Evolutionary conservation across 345 rosid species (phyloP).

Genomic region (thale cress (Arabidopsis thaliana)): TAIR10.1 NC_003076.8:2976501-2977000

Average conservation of each 20-base stretch:
- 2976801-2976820: conserved; percentile 95
- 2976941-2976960: not conserved
- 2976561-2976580: conserved; percentile 83
- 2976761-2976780: conserved; percentile 96
- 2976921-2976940: not conserved
- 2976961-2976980: conserved; percentile 73
- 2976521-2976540: conserved; percentile 85
- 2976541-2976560: conserved; percentile 97
- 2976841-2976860: conserved; percentile 85
- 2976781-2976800: conserved; percentile 90
- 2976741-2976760: conserved; percentile 91
- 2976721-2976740: conserved; percentile 87
- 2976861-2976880: conserved; percentile 95
- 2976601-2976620: conserved; percentile 82
- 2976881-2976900: conserved; percentile 42
- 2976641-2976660: conserved; percentile 71
- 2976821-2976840: conserved; percentile 94
- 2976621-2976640: conserved; percentile 90
- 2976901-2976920: conserved; percentile 4
- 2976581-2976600: conserved; percentile 89
- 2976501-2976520: conserved; percentile 92
- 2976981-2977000: conserved; percentile 96
- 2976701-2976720: conserved; percentile 97
- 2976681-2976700: conserved; percentile 97
- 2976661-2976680: conserved; percentile 91